These are phyloP conservation scores for Viscum album DNA, from an alignment of 177 flowering plant species.

Conservation along the genomic window DNA sequence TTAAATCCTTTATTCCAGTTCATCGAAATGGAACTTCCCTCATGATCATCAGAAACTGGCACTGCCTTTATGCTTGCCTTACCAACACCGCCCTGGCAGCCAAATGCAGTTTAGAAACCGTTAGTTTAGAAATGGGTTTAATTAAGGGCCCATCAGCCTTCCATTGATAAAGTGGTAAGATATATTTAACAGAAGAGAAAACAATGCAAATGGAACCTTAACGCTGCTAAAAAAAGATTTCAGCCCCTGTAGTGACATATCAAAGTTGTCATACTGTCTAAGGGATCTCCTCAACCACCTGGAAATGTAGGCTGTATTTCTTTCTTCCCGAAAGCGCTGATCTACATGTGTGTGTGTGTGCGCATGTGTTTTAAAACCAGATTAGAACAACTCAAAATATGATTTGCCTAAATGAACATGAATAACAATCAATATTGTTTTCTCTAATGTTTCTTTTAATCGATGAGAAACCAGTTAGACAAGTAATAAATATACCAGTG, in stretches of 20 bases:
- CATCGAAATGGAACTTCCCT: constrained; percentile 15
- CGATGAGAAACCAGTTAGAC: no score
- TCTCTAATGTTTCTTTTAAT: no score
- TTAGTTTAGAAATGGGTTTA: no score
- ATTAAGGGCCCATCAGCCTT: not conserved
- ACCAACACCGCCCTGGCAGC: constrained; percentile 37
- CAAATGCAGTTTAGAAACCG: constrained; percentile 6
- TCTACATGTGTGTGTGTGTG: constrained; percentile 64
- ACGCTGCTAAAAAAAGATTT: constrained; percentile 50
- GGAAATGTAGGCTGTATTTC: constrained; percentile 60
- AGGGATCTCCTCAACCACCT: constrained; percentile 87
- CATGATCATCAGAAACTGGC: constrained; percentile 19
- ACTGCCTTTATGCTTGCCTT: constrained; percentile 11
- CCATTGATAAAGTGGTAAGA: not conserved
- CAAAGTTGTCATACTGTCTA: constrained; percentile 50
- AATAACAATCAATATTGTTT: no score
- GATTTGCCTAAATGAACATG: no score
- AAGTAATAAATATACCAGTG: no score
- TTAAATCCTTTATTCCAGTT: constrained; percentile 18
- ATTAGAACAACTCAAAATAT: not conserved
- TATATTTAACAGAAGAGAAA: not conserved
- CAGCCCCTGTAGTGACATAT: constrained; percentile 44
- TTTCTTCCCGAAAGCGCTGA: constrained; percentile 66
- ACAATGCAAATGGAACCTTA: constrained; percentile 37
- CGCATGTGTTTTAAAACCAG: no score